Conservation (phyloP, 192 early-diverging fungal genomes). For the Podila epicladia region DNA sequence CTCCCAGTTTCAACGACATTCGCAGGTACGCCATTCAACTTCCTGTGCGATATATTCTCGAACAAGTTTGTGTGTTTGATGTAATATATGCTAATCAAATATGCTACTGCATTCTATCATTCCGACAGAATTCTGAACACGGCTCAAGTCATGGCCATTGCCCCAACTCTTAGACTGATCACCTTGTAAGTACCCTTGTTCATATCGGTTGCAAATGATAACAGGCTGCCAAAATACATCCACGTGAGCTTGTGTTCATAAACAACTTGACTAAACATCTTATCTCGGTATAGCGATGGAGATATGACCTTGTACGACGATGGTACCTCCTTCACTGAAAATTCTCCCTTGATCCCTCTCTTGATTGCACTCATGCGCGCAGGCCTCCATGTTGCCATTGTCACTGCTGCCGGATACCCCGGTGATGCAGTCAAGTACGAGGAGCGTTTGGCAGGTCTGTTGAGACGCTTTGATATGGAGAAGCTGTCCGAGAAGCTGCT, state of each 20-base stretch:
- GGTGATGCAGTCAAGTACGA: conserved; percentile 79
- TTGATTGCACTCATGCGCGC: conserved; percentile 75
- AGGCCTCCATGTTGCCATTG: conserved; percentile 81
- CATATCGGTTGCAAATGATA: background rate
- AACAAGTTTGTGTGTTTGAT: background rate
- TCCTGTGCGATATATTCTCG: background rate
- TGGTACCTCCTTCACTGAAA: conserved; percentile 81
- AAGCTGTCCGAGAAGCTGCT: conserved; percentile 59
- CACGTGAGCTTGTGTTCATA: background rate
- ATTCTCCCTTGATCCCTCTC: conserved; percentile 70
- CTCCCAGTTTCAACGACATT: conserved; percentile 94
- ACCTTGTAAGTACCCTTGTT: conserved; percentile 71
- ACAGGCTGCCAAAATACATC: background rate
- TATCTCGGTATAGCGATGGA: conserved; percentile 68
- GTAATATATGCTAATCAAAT: too few species aligned
- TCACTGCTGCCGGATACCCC: conserved; percentile 92
- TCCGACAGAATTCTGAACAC: conserved; percentile 79
- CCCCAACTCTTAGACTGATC: conserved; percentile 74
- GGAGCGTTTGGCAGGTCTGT: conserved; percentile 76
- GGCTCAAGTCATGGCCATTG: conserved; percentile 86
- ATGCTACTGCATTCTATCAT: background rate
- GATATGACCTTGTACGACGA: conserved; percentile 96
- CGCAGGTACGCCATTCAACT: conserved; percentile 55
- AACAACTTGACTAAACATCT: background rate
- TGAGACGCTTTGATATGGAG: conserved; percentile 66